Conservation (phyloP, 202 grass and related monocot species). For the Carex sylvatica region DNA sequence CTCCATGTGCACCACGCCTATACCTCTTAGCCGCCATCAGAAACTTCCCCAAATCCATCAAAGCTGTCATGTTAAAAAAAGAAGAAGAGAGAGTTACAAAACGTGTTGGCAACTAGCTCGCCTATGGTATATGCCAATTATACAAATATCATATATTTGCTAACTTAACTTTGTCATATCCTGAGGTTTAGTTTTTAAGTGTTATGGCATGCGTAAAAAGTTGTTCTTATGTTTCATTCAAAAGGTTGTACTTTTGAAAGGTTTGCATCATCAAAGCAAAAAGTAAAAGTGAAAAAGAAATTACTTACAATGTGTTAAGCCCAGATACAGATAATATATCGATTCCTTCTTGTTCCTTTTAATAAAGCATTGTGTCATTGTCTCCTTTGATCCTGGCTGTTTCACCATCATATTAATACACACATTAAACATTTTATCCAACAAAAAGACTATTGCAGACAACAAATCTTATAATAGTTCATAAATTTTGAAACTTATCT, state of each 20-base stretch:
- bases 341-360: constrained; percentile 93
- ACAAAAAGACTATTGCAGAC: background rate
- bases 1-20: constrained; percentile 70
- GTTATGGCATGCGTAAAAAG: background rate
- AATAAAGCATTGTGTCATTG: constrained; percentile 79
- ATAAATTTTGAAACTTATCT: background rate
- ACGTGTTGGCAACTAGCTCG: background rate
- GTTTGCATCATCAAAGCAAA: background rate
- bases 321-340: constrained; percentile 73
- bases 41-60: constrained; percentile 83
- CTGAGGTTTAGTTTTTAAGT: background rate
- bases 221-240: background rate
- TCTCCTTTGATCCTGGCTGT: constrained; percentile 78
- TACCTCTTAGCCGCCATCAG: constrained; percentile 82
- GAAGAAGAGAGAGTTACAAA: background rate
- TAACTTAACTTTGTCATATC: background rate
- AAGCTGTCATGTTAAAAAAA: constrained; percentile 32
- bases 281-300: constrained; percentile 21
- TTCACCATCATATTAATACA: constrained; percentile 11
- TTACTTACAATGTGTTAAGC: constrained; percentile 71
- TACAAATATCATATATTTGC: background rate
- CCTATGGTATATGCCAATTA: background rate
- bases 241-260: background rate
- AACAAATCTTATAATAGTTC: background rate
- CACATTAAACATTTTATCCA: background rate